phyloP scores from a whole-genome alignment of 192 early-diverging fungal genomes.

The Coemansia sp. region DNA sequence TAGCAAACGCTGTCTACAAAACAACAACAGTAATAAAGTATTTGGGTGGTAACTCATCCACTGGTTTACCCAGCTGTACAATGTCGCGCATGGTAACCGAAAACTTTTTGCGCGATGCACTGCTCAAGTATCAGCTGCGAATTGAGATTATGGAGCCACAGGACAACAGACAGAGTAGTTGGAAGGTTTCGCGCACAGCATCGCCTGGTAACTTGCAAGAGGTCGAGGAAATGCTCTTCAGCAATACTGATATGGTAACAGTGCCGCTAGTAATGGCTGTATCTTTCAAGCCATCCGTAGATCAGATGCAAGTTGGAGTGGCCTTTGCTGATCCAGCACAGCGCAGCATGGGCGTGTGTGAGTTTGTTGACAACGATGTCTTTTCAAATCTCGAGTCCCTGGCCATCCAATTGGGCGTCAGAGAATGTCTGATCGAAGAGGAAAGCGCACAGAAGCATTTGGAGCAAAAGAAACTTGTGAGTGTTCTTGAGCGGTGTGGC shows the following conservation, averaged over 20 bases:
- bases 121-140: slow-evolving; percentile 69
- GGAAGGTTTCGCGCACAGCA: slow-evolving; percentile 63
- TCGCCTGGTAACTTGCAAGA: slow-evolving; percentile 93
- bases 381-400: slow-evolving; percentile 94
- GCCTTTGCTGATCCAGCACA: slow-evolving; percentile 87
- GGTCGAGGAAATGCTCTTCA: slow-evolving; percentile 88
- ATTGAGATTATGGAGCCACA: slow-evolving; percentile 81
- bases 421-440: slow-evolving; percentile 78
- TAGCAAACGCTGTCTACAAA: slow-evolving; percentile 85
- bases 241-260: slow-evolving; percentile 63
- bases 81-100: slow-evolving; percentile 77
- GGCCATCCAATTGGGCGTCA: slow-evolving; percentile 88
- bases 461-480: slow-evolving; percentile 67
- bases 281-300: slow-evolving; percentile 45
- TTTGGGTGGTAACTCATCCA: slow-evolving; percentile 64
- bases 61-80: slow-evolving; percentile 72
- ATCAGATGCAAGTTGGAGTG: slow-evolving; percentile 62
- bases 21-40: slow-evolving; percentile 90
- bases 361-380: slow-evolving; percentile 92
- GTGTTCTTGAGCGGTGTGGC: slow-evolving; percentile 72
- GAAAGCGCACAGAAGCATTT: slow-evolving; percentile 61
- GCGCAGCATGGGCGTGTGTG: slow-evolving; percentile 73
- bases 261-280: slow-evolving; percentile 84
- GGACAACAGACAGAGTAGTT: slow-evolving; percentile 38
- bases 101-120: slow-evolving; percentile 74